Base-by-base conservation (phyloP, 352 stramenopile genomes). In the Phytophthora ramorum region DNA sequence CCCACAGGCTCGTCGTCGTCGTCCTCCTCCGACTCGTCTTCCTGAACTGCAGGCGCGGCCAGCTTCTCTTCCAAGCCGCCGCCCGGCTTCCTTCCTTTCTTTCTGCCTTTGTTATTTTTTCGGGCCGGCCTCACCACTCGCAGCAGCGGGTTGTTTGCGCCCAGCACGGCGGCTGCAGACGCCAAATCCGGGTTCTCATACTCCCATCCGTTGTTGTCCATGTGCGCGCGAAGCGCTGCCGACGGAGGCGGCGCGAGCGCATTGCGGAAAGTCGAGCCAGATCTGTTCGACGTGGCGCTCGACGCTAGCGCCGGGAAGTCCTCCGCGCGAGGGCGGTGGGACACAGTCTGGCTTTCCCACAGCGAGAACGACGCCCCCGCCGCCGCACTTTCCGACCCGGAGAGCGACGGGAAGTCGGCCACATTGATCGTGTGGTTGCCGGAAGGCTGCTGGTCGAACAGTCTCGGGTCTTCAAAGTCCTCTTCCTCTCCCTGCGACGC, bases 371-470 rank as follows among this genome's bases (percentile, higher is more conserved):
- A 81, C 1, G 66, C 48, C 4, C 73, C 59, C 3, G 20, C 56
- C 53, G 44, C 69, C 55, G 56, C 69, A 61, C 56, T 79, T 24
- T 78, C 65, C 17, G 70, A 75, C 9, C 66, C 70, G 0, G 70
- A 85, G 17, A 96, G 78, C 54, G 88, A 93, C 41, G 88, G 88
- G 52, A 96, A 96, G 57, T 96, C 88, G 0, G 88, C 88, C 8
- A 96, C 88, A 58, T 93, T 93, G 69, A 96, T 96, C 38, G 81
- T 84, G 56, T 84, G 73, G 20, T 48, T 61, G 4, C 53, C 55
- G 10, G 35, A 54, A 0, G 47, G 41, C 8, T 69, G 69, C 35
- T 66, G 76, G 4, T 76, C 57, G 63, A 89, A 86, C 34, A 78
- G 69, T 10, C 82, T 75, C 20, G 79, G 73, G 37, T 87, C 74